Base-by-base conservation (phyloP, 2,329 filamentous ascomycete species). In the Aspergillus flavus region DNA sequence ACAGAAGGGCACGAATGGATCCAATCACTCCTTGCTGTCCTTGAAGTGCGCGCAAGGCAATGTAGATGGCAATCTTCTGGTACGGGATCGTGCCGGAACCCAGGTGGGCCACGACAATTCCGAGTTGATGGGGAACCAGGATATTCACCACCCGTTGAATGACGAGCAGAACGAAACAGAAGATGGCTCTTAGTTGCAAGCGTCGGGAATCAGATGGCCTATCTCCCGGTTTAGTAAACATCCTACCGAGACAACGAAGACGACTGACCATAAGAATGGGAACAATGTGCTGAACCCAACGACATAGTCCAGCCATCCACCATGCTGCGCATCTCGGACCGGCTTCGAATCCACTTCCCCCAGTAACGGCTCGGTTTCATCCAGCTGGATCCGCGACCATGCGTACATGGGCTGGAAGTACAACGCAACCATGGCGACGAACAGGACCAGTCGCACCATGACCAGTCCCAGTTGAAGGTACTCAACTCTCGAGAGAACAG, bases 1-100 rank as follows among this genome's bases (percentile, higher is more conserved):
- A 97, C 41, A 97, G 83, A 34, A 92, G 87, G n/a, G 92, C 90
- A 66, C 94, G 86, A 26, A 90, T 71, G 1, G 92, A 93, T 9
- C 92, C 93, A 26, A 97, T 84, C 50, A 97, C 81, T 28, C 94
- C 94, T 60, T 93, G 94, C 58, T 87, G 89, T 2, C 93, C 94
- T 78, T 97, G 94, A 14, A 97, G 84, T 71, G 93, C 84, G 69
- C 91, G 89, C 73, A 87, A 91, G 48, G 87, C 68, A 64, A 96
- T 89, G 76, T 94, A 91, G 9, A 96, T 78, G 59, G 85, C 84
- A 56, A 96, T 91, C 58, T 87, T 82, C 41, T 80, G 73, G 91
- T 91, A 94, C 0, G 91, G 91, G 78, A 91, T 86, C n/a, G 75
- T 78, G 19, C 72, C 64, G 73, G 81, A 70, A 6, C 84, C 85